Conservation (phyloP, 2,329 filamentous ascomycete genomes). For the Cryphonectria carpinicola region DNA sequence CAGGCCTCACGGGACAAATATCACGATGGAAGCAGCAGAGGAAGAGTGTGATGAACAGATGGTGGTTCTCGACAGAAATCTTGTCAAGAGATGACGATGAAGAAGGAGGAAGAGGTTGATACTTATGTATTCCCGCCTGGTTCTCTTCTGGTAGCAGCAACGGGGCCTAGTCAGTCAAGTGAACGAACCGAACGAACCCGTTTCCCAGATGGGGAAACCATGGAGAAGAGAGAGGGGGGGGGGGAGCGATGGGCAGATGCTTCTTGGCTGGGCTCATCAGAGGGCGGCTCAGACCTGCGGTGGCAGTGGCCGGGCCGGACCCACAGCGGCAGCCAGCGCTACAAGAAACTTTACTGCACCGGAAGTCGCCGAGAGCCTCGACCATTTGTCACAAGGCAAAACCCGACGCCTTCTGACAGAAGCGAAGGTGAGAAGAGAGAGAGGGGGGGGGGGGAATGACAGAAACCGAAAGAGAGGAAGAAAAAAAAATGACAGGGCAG, state of each 20-base stretch:
- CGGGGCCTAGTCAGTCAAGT: conserved; percentile 5
- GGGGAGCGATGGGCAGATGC: not conserved
- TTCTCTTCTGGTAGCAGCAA: not conserved
- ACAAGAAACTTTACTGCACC: conserved; percentile 28
- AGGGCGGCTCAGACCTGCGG: conserved; percentile 12
- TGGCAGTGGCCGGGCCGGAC: conserved; percentile 27
- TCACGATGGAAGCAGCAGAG: not conserved
- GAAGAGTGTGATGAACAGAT: not conserved
- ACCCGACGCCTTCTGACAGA: not conserved
- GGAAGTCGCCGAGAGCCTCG: conserved; percentile 37
- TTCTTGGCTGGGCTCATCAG: not conserved
- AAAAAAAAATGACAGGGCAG: too few species aligned
- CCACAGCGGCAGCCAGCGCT: conserved; percentile 27
- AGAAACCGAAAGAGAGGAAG: too few species aligned
- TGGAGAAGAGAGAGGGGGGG: not conserved
- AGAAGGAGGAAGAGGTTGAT: not conserved
- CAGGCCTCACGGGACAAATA: not conserved
- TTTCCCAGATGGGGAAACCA: not conserved
- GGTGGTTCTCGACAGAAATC: not conserved
- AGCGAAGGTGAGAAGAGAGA: not conserved
- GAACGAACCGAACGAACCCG: not conserved
- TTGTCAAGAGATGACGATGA: not conserved
- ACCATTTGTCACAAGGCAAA: not conserved
- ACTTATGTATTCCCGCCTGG: not conserved
- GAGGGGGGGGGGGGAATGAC: not conserved